These are phyloP conservation scores for Morella rubra DNA, from an alignment of 306 rosid genomes.

Conservation along the genomic window DNA sequence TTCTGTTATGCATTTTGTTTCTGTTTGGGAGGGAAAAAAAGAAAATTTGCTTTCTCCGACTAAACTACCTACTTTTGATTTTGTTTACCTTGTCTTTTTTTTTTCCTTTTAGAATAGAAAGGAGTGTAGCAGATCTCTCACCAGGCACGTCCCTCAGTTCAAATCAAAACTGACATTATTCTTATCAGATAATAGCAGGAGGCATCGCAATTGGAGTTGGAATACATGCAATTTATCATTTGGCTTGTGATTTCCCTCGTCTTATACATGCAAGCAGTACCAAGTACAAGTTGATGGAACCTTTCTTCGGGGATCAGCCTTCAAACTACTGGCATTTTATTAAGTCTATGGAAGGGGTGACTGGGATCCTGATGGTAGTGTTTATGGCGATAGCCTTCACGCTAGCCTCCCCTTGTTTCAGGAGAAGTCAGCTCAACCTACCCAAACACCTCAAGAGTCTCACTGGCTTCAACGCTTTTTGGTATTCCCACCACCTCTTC, in stretches of 20 bases:
- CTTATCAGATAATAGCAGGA: conserved; percentile 29
- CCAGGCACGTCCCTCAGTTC: neutral
- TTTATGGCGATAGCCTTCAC: conserved; percentile 58
- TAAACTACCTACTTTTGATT: too few species aligned
- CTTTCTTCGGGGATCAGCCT: conserved; percentile 46
- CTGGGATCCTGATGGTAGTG: conserved; percentile 52
- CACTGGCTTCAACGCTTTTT: conserved; percentile 71
- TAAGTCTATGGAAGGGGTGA: conserved; percentile 59
- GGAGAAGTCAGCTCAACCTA: conserved; percentile 43
- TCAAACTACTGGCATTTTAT: conserved; percentile 55
- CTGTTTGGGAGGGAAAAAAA: conserved; percentile 18
- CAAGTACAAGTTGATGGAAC: conserved; percentile 45
- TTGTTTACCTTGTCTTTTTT: neutral
- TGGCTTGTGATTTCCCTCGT: conserved; percentile 55
- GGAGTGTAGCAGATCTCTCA: conserved; percentile 11
- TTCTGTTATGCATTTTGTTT: conserved; percentile 4
- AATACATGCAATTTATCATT: conserved; percentile 49
- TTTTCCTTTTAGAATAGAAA: neutral
- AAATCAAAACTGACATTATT: neutral
- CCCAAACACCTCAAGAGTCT: conserved; percentile 50
- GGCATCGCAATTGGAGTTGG: conserved; percentile 47
- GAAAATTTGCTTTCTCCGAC: neutral
- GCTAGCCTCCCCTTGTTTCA: conserved; percentile 49
- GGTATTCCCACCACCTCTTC: conserved; percentile 77
- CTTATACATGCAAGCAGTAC: conserved; percentile 43